Conservation (phyloP, 129 eudicot species). For the Chrysanthemum makinoi region DNA sequence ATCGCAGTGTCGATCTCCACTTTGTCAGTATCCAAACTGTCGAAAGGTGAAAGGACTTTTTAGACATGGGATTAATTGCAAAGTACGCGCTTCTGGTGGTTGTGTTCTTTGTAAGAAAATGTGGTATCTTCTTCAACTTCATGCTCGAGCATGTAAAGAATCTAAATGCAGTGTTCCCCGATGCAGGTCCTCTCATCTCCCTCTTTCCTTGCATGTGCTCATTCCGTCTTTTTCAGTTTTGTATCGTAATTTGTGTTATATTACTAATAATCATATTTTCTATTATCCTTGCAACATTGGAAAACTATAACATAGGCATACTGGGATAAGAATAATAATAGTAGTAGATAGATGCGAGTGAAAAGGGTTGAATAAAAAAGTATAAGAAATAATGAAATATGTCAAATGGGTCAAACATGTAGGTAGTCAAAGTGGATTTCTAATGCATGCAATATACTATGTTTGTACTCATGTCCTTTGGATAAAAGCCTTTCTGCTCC, state of each 20-base stretch:
- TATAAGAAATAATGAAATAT: neutral
- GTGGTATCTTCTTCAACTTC: conserved; percentile 96
- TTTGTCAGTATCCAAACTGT: conserved; percentile 80
- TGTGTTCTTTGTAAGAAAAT: conserved; percentile 83
- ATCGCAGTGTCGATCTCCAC: conserved; percentile 81
- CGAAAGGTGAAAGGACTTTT: conserved; percentile 94
- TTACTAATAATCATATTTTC: neutral
- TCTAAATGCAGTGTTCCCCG: conserved; percentile 80
- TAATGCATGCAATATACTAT: too few relatives aligned
- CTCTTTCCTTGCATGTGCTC: neutral
- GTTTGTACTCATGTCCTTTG: too few relatives aligned
- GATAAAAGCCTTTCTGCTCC: too few relatives aligned
- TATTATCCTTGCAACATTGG: neutral
- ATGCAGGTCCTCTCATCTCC: conserved; percentile 60
- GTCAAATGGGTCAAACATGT: too few relatives aligned
- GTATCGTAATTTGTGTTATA: neutral
- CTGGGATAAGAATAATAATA: neutral
- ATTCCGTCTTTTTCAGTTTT: neutral
- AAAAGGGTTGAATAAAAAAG: neutral
- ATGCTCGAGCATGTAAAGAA: conserved; percentile 93
- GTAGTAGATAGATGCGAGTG: neutral
- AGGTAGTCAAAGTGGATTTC: too few relatives aligned
- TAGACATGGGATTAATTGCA: conserved; percentile 83
- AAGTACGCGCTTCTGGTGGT: conserved; percentile 77
- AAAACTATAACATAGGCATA: neutral